Evolutionary conservation across 2,329 filamentous ascomycete genomes (phyloP).

Genomic region (Neofusicoccum parvum): DNA sequence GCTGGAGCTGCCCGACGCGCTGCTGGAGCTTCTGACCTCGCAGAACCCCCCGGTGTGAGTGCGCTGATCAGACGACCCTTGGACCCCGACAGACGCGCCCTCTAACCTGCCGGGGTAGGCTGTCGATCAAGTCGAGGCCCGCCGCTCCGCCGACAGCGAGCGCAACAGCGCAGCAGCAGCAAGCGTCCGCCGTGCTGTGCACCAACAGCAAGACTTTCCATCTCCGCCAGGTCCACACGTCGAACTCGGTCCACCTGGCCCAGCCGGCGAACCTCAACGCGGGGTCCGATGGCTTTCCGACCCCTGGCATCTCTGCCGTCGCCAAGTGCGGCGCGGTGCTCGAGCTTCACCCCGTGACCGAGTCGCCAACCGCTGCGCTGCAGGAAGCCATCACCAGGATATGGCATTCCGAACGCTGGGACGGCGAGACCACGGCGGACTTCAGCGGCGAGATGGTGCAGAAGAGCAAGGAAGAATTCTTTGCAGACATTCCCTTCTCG

Average conservation of each 20-base stretch:
- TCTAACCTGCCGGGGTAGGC: conserved; percentile 30
- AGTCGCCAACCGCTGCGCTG: conserved; percentile 40
- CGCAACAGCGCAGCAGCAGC: conserved; percentile 20
- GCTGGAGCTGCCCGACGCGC: conserved; percentile 61
- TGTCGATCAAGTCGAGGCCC: conserved; percentile 39
- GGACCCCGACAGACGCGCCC: conserved; percentile 25
- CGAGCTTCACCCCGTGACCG: conserved; percentile 42
- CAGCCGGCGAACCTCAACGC: conserved; percentile 44
- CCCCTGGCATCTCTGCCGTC: conserved; percentile 43
- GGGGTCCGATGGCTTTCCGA: conserved; percentile 31
- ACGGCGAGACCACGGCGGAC: conserved; percentile 31
- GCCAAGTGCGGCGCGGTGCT: conserved; percentile 49
- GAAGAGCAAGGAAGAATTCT: conserved; percentile 43
- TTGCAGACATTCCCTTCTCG: conserved; percentile 56
- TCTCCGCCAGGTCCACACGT: conserved; percentile 66
- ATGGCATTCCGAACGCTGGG: conserved; percentile 23
- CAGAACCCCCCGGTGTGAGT: conserved; percentile 48
- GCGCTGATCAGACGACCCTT: neutral
- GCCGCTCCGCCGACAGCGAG: conserved; percentile 25
- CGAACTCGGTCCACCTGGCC: conserved; percentile 63
- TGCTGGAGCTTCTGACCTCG: conserved; percentile 56
- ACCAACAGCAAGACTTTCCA: conserved; percentile 60
- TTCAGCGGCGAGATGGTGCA: conserved; percentile 27
- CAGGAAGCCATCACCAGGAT: conserved; percentile 33
- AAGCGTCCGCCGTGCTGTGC: conserved; percentile 58